Conservation (phyloP, 768 basidiomycete genomes). For the Lactarius indigo region DNA sequence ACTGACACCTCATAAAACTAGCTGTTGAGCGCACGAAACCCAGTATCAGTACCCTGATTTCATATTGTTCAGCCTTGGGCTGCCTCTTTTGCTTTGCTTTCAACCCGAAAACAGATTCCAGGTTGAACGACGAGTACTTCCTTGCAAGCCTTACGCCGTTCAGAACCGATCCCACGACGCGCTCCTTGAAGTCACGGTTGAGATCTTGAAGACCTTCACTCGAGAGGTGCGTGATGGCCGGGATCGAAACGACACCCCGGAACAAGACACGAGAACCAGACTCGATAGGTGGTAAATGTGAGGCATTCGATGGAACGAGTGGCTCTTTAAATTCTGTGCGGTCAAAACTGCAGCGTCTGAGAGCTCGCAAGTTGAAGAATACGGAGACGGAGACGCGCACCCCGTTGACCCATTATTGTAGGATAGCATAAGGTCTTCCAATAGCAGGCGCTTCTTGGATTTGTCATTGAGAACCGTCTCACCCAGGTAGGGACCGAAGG, state of each 20-base stretch:
- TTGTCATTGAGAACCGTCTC: conserved; percentile 28
- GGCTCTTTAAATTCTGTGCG: conserved; percentile 11
- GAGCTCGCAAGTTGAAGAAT: background rate
- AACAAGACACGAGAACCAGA: conserved; percentile 39
- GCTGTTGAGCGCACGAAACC: conserved; percentile 33
- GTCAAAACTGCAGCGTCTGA: conserved; percentile 11
- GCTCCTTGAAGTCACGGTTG: conserved; percentile 42
- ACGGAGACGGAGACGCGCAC: background rate
- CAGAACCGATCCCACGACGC: conserved; percentile 32
- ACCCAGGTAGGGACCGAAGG: conserved; percentile 36
- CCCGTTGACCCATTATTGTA: conserved; percentile 12
- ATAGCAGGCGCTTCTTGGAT: conserved; percentile 17
- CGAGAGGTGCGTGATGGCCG: conserved; percentile 48
- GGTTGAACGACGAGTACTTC: conserved; percentile 3
- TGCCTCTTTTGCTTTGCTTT: conserved; percentile 6
- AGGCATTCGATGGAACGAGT: background rate
- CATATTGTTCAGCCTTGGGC: background rate
- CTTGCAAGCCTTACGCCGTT: conserved; percentile 28
- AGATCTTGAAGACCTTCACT: conserved; percentile 40
- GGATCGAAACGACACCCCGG: conserved; percentile 49
- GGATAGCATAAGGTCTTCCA: conserved; percentile 15
- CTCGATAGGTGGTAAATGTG: background rate
- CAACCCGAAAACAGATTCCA: background rate
- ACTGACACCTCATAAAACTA: conserved; percentile 40
- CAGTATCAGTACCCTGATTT: conserved; percentile 7